Percentiles rank a stretch among this genome's conserved stretches.
phyloP scores from a whole-genome alignment of 495 filamentous ascomycete genomes.

The Hypoxylon crocopeplum region DNA sequence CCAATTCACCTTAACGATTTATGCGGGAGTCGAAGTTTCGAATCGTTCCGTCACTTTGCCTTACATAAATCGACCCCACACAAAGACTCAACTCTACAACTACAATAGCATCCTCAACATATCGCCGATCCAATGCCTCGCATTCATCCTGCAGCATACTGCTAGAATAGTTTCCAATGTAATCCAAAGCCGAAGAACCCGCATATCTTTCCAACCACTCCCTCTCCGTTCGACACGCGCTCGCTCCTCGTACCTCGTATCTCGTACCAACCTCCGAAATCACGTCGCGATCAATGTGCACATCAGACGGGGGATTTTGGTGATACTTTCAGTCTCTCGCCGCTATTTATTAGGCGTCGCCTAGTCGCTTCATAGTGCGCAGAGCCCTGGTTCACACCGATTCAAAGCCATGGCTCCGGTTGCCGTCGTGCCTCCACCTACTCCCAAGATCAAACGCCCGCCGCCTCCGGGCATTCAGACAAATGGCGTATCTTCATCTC shows the following conservation, averaged over 20 bases:
- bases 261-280: too few relatives aligned
- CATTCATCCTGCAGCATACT: too few relatives aligned
- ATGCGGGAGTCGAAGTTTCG: conserved; percentile 11
- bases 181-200: too few relatives aligned
- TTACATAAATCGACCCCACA: conserved; percentile 31
- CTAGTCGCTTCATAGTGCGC: conserved; percentile 20
- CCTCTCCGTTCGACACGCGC: too few relatives aligned
- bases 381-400: neutral
- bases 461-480: conserved; percentile 71
- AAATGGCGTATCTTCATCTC: conserved; percentile 70
- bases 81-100: conserved; percentile 22
- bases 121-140: too few relatives aligned
- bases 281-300: conserved; percentile 34
- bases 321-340: conserved; percentile 16
- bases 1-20: conserved; percentile 13
- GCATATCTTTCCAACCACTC: too few relatives aligned
- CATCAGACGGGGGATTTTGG: conserved; percentile 10
- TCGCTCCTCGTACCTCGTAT: too few relatives aligned
- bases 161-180: too few relatives aligned
- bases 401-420: conserved; percentile 50
- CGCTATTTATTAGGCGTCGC: conserved; percentile 21
- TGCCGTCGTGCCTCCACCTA: conserved; percentile 59
- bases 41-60: conserved; percentile 13
- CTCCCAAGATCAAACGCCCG: conserved; percentile 77
- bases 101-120: too few relatives aligned